These are phyloP conservation scores for Pseudozyma thailandica DNA, from an alignment of 1,284 basidiomycete species.

Conservation along the genomic window DNA sequence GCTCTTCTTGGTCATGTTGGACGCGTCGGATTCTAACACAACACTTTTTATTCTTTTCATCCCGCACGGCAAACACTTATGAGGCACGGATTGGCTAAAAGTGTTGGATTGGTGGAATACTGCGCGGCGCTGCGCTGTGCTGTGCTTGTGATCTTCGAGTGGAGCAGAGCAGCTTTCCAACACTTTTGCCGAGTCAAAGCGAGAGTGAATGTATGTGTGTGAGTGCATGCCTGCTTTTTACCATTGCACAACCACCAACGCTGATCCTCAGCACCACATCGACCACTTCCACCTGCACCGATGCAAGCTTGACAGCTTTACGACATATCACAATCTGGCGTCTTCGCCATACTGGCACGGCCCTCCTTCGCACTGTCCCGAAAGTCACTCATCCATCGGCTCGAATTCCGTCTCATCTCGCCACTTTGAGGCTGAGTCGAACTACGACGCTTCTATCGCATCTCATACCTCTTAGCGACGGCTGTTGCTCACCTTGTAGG, in stretches of 20 bases:
- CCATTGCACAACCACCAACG: background rate
- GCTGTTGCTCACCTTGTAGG: no score
- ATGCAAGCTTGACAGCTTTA: no score
- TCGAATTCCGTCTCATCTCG: no score
- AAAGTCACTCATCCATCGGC: no score
- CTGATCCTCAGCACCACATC: background rate
- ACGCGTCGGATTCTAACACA: constrained; percentile 19
- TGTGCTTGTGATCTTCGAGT: constrained; percentile 5
- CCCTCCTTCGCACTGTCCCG: no score
- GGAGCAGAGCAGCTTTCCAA: background rate
- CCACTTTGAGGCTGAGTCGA: no score
- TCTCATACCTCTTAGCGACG: no score
- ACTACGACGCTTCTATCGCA: no score
- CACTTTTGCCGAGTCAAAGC: background rate
- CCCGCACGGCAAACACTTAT: constrained; percentile 26
- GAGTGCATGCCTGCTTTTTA: background rate
- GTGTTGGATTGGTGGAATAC: background rate
- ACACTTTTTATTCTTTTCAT: background rate
- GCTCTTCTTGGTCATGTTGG: background rate
- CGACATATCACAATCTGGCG: no score
- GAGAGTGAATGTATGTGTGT: no score
- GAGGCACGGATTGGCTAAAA: background rate
- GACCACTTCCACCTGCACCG: no score
- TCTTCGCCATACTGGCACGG: no score
- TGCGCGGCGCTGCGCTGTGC: constrained; percentile 6